These are phyloP conservation scores for Suhomyces sp. DNA, from an alignment of 805 yeast genomes.

Conservation along the genomic window DNA sequence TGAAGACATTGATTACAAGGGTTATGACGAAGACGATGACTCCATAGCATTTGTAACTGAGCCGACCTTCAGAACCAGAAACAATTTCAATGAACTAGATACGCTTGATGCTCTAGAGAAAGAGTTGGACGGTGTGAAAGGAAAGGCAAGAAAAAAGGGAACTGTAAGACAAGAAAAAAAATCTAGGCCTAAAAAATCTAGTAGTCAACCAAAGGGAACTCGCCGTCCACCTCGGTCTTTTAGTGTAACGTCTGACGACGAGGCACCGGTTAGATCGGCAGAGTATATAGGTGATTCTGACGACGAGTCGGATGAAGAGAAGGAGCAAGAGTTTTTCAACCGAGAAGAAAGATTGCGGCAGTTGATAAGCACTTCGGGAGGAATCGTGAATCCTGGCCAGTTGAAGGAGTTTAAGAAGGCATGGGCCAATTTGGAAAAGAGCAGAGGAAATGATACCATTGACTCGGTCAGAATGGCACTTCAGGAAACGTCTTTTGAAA, in stretches of 20 bases:
- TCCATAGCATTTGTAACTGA: constrained; percentile 16
- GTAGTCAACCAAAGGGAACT: not conserved
- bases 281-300: constrained; percentile 60
- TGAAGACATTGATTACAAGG: constrained; percentile 12
- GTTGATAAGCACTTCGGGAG: constrained; percentile 34
- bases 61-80: constrained; percentile 8
- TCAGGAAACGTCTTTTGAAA: constrained; percentile 10
- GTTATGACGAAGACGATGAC: constrained; percentile 27
- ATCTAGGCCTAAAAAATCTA: not conserved
- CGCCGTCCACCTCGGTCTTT: constrained; percentile 24
- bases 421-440: constrained; percentile 23
- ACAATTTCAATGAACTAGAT: constrained; percentile 34
- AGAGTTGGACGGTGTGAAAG: constrained; percentile 21
- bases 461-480: constrained; percentile 15
- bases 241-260: constrained; percentile 30
- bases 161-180: constrained; percentile 6
- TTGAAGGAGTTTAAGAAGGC: constrained; percentile 30
- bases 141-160: constrained; percentile 25
- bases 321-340: constrained; percentile 50
- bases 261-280: constrained; percentile 41
- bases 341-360: constrained; percentile 52
- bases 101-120: constrained; percentile 29
- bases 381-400: constrained; percentile 34
- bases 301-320: constrained; percentile 60
- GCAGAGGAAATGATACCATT: constrained; percentile 8